phyloP scores from a whole-genome alignment of 2,329 filamentous ascomycete genomes.

The Cordyceps militaris region DNA sequence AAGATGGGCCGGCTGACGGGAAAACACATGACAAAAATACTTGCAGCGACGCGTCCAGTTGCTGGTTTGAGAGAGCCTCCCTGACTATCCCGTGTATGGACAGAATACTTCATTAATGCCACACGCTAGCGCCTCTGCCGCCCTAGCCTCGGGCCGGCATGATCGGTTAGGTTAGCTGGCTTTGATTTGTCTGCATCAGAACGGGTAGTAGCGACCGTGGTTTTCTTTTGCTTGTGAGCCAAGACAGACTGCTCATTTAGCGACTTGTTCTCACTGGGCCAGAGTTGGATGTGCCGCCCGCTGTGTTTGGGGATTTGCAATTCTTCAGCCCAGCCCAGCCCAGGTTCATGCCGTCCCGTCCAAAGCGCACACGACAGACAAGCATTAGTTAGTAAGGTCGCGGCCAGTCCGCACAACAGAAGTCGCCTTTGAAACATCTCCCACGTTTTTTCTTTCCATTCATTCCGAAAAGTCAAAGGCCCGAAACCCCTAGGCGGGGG shows the following conservation, averaged over 20 bases:
- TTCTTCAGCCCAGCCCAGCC: neutral
- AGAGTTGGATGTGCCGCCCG: neutral
- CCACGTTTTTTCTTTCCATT: neutral
- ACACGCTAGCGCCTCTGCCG: constrained; percentile 7
- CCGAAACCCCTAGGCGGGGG: neutral
- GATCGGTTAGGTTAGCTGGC: neutral
- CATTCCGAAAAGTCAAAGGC: neutral
- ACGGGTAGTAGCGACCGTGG: neutral
- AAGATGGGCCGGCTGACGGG: neutral
- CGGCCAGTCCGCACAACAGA: neutral
- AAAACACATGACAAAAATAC: constrained; percentile 7
- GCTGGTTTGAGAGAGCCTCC: neutral
- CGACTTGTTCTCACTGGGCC: neutral
- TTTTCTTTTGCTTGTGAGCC: neutral
- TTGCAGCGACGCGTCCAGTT: neutral
- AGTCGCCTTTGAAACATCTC: neutral
- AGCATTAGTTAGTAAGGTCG: neutral
- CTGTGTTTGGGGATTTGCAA: neutral
- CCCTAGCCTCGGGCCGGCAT: constrained; percentile 10
- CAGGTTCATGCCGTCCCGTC: no score
- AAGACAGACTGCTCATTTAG: neutral
- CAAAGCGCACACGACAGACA: neutral
- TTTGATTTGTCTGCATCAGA: neutral
- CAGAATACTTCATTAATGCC: neutral
- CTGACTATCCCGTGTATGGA: no score